These are phyloP conservation scores for Boletales sp. DNA, from an alignment of 768 basidiomycete genomes.

Conservation along the genomic window DNA sequence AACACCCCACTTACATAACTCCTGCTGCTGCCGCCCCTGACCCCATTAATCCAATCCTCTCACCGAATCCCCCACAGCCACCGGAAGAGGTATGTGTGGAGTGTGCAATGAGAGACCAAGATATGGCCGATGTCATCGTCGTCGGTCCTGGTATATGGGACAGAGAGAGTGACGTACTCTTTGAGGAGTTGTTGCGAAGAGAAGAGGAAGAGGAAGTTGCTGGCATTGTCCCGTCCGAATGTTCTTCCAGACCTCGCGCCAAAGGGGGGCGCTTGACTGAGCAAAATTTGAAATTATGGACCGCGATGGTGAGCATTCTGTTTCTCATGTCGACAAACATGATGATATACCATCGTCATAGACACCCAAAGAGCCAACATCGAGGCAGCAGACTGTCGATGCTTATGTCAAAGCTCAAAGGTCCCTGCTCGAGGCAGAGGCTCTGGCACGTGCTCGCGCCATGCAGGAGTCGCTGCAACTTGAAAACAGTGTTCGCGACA, in stretches of 20 bases:
- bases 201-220: conserved; percentile 67
- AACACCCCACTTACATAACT: conserved; percentile 75
- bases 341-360: conserved; percentile 29
- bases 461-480: conserved; percentile 74
- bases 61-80: conserved; percentile 46
- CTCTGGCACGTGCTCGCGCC: conserved; percentile 71
- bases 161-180: conserved; percentile 79
- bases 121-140: conserved; percentile 95
- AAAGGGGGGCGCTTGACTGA: conserved; percentile 70
- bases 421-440: conserved; percentile 77
- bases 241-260: conserved; percentile 56
- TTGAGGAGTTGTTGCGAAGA: conserved; percentile 68
- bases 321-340: neutral
- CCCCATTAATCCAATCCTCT: conserved; percentile 60
- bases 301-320: conserved; percentile 56
- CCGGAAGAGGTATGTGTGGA: conserved; percentile 91
- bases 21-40: conserved; percentile 47
- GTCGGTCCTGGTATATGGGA: conserved; percentile 87
- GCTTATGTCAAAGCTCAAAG: conserved; percentile 81
- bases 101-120: conserved; percentile 98
- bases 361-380: conserved; percentile 89
- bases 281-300: conserved; percentile 78
- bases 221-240: conserved; percentile 47
- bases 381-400: conserved; percentile 78
- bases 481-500: conserved; percentile 75